phyloP scores from a whole-genome alignment of 129 eudicot genomes.

The Helichrysum umbraculigerum region DNA sequence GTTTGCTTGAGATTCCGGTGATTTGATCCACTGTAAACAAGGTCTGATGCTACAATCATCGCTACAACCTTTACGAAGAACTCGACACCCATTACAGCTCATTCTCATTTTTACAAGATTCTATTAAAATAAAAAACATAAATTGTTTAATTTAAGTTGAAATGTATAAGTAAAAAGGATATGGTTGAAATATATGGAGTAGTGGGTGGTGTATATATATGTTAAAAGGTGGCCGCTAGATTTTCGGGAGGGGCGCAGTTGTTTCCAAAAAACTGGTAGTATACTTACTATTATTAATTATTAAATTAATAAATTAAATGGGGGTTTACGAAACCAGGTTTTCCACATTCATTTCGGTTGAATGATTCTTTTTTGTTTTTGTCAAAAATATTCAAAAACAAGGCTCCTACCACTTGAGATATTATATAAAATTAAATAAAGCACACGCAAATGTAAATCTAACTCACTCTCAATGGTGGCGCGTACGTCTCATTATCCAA shows the following conservation, averaged over 20 bases:
- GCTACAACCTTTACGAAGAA: constrained; percentile 79
- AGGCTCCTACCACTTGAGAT: not conserved
- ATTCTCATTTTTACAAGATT: constrained; percentile 56
- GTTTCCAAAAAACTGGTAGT: constrained; percentile 44
- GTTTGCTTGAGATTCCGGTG: constrained; percentile 74
- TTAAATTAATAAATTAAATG: too few relatives aligned
- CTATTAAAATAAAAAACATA: not conserved
- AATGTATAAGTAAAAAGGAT: not conserved
- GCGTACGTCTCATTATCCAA: constrained; percentile 15
- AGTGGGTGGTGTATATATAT: not conserved
- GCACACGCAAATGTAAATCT: not conserved
- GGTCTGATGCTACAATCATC: constrained; percentile 78
- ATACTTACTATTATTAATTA: too few relatives aligned
- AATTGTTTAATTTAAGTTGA: not conserved
- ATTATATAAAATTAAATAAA: too few relatives aligned
- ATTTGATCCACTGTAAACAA: constrained; percentile 77
- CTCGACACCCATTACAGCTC: constrained; percentile 94
- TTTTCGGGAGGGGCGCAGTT: constrained; percentile 52
- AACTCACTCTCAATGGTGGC: constrained; percentile 7
- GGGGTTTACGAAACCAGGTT: constrained; percentile 44
- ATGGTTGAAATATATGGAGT: constrained; percentile 4
- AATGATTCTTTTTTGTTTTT: constrained; percentile 21
- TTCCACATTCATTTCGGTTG: constrained; percentile 62
- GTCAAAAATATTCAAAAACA: not conserved
- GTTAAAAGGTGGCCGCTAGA: constrained; percentile 40